Percentiles rank a stretch among this genome's conserved stretches.
phyloP scores from a whole-genome alignment of 2,329 filamentous ascomycete species.

The Dactylellina sp. region DNA sequence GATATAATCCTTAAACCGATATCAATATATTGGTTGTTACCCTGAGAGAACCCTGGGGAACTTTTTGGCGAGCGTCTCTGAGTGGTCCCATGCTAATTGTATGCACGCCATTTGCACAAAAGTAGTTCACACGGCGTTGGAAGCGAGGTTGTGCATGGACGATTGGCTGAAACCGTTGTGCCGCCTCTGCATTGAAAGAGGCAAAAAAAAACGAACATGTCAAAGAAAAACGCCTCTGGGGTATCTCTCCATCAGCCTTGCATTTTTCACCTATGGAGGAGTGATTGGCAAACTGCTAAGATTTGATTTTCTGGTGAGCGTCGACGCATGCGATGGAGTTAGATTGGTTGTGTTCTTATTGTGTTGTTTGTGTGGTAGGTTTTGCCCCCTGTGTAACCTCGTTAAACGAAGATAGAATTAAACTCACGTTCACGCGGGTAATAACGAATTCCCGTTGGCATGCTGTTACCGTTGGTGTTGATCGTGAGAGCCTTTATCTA shows the following conservation, averaged over 20 bases:
- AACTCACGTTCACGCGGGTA: no score
- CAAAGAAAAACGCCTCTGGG: background rate
- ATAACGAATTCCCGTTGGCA: no score
- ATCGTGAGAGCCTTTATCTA: no score
- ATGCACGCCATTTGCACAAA: background rate
- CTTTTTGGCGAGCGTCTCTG: constrained; percentile 5
- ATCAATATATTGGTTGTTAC: background rate
- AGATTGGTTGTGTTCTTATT: background rate
- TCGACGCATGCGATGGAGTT: background rate
- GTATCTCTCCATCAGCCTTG: no score
- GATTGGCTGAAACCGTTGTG: constrained; percentile 9
- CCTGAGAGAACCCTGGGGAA: background rate
- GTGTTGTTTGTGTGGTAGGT: background rate
- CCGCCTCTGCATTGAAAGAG: background rate
- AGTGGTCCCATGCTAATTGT: background rate
- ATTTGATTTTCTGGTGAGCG: no score
- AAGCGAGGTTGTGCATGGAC: background rate
- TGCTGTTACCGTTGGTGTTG: no score
- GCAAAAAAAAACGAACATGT: background rate
- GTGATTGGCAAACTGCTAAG: background rate
- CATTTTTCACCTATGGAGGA: background rate
- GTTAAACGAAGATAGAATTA: background rate
- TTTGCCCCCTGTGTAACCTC: constrained; percentile 3
- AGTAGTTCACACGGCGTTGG: background rate
- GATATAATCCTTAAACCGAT: background rate